These are phyloP conservation scores for Jackrogersella multiformis DNA, from an alignment of 495 filamentous ascomycete species.

Conservation along the genomic window DNA sequence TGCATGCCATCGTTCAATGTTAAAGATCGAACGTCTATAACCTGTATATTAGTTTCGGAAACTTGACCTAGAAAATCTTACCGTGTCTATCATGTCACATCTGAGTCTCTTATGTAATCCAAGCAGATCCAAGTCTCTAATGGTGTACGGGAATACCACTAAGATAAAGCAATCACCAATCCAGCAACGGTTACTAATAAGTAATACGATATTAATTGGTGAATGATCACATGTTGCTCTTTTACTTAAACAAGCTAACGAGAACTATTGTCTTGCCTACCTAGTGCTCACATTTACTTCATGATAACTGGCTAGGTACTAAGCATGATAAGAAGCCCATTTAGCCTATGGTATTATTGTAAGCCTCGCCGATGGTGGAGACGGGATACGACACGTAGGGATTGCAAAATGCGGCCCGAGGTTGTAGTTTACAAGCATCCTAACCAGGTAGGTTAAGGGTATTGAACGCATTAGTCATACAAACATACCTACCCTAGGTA, in stretches of 20 bases:
- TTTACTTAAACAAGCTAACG: background rate
- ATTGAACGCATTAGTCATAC: background rate
- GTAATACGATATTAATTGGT: background rate
- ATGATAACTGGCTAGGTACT: background rate
- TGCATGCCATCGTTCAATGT: too few species aligned
- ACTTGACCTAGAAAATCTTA: too few species aligned
- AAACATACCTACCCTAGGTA: background rate
- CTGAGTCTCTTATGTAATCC: too few species aligned
- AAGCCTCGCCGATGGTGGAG: background rate
- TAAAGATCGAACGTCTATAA: too few species aligned
- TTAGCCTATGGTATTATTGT: background rate
- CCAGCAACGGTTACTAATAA: background rate
- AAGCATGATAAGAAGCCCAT: background rate
- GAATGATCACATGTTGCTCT: background rate
- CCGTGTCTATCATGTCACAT: too few species aligned
- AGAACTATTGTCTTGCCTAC: background rate
- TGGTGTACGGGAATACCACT: background rate
- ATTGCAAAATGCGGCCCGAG: slow-evolving; percentile 1
- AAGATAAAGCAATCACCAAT: background rate
- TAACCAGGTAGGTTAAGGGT: too few species aligned
- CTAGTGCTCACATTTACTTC: background rate
- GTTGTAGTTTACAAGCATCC: background rate
- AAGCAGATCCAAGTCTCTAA: too few species aligned
- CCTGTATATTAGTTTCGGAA: too few species aligned
- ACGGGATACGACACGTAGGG: background rate